These are phyloP conservation scores for Graphiopsis chlorocephala DNA, from an alignment of 2,329 filamentous ascomycete genomes.

Conservation along the genomic window DNA sequence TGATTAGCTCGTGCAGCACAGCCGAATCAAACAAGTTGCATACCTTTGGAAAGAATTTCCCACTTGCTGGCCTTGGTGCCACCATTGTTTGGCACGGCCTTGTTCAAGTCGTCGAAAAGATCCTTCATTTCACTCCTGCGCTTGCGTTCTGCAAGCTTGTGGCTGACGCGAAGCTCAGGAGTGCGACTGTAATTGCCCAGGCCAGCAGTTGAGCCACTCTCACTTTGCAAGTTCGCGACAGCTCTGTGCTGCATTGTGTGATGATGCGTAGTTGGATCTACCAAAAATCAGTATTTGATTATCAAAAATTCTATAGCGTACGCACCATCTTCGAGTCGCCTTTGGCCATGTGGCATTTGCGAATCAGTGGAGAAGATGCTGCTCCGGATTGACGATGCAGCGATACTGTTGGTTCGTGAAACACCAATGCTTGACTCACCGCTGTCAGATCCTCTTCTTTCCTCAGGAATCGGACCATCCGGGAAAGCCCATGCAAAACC, in stretches of 20 bases:
- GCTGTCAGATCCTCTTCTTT: conserved; percentile 48
- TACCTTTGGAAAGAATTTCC: conserved; percentile 85
- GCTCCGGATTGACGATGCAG: conserved; percentile 73
- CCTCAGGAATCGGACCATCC: conserved; percentile 62
- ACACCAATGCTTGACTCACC: conserved; percentile 51
- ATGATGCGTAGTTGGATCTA: conserved; percentile 57
- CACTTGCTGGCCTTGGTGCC: conserved; percentile 85
- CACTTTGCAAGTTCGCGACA: conserved; percentile 61
- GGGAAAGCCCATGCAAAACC: conserved; percentile 83
- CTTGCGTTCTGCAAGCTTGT: conserved; percentile 82
- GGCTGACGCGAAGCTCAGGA: conserved; percentile 76
- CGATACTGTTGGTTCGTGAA: conserved; percentile 72
- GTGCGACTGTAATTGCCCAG: conserved; percentile 78
- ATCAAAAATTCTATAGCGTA: conserved; percentile 14
- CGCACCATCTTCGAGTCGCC: conserved; percentile 64
- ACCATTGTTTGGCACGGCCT: conserved; percentile 76
- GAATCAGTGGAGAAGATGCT: conserved; percentile 77
- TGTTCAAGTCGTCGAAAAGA: conserved; percentile 75
- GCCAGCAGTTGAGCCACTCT: conserved; percentile 53
- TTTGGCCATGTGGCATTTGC: conserved; percentile 67
- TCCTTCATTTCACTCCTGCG: conserved; percentile 85
- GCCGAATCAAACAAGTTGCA: conserved; percentile 25
- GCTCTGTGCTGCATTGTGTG: conserved; percentile 74
- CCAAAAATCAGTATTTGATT: neutral
- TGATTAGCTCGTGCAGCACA: neutral